Conservation (phyloP, 2,329 filamentous ascomycete species). For the Pseudogymnoascus pannorum region DNA sequence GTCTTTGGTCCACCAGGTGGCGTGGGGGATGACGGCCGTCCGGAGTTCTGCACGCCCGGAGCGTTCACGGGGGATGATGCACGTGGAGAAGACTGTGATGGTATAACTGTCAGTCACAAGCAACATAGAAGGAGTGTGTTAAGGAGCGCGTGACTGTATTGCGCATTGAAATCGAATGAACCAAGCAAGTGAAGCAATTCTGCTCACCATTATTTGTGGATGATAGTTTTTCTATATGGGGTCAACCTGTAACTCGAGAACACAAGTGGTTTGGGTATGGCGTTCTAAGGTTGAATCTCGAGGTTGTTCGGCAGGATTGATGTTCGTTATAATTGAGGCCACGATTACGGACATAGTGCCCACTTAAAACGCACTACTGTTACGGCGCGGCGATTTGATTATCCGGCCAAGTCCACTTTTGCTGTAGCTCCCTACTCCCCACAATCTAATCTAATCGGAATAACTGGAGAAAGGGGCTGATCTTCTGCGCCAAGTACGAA, state of each 20-base stretch:
- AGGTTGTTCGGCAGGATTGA: not conserved
- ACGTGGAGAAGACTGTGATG: conserved; percentile 28
- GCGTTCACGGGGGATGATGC: conserved; percentile 51
- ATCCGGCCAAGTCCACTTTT: conserved; percentile 1
- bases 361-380: conserved; percentile 6
- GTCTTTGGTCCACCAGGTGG: conserved; percentile 91
- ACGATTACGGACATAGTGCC: conserved; percentile 10
- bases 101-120: not conserved
- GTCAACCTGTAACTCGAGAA: conserved; percentile 1
- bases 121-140: not conserved
- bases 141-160: not conserved
- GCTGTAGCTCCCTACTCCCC: conserved; percentile 3
- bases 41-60: conserved; percentile 50
- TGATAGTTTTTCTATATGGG: not conserved
- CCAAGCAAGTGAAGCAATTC: not conserved
- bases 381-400: not conserved
- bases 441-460: conserved; percentile 8
- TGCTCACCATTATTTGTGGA: conserved; percentile 1
- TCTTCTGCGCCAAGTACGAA: not conserved
- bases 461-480: conserved; percentile 7
- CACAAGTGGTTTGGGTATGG: conserved; percentile 1
- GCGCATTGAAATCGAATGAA: not conserved
- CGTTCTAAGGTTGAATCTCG: conserved; percentile 3
- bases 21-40: conserved; percentile 78
- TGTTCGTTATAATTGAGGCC: conserved; percentile 10